phyloP scores from a whole-genome alignment of 495 filamentous ascomycete genomes.

The Aspergillus baeticus region DNA sequence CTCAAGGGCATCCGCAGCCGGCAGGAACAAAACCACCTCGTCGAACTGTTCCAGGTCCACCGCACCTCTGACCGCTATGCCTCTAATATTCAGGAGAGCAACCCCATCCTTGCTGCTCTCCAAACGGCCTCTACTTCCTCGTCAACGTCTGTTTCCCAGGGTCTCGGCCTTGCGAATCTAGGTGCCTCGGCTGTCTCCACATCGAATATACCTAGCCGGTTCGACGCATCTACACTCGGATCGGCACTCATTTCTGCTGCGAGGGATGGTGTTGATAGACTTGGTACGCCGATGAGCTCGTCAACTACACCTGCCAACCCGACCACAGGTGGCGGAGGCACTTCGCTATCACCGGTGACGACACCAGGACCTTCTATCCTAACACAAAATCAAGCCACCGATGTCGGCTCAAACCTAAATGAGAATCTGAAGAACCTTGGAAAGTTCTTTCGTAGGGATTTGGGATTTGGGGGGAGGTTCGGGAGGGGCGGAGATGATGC shows the following conservation, averaged over 20 bases:
- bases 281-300: conserved; percentile 58
- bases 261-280: conserved; percentile 84
- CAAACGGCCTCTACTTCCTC: conserved; percentile 38
- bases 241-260: conserved; percentile 77
- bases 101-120: conserved; percentile 41
- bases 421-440: conserved; percentile 94
- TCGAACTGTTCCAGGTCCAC: conserved; percentile 88
- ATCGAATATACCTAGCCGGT: conserved; percentile 52
- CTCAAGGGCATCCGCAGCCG: conserved; percentile 80
- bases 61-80: conserved; percentile 58
- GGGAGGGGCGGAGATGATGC: conserved; percentile 43
- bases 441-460: conserved; percentile 91
- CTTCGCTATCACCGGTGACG: conserved; percentile 1
- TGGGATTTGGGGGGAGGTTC: conserved; percentile 79
- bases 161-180: conserved; percentile 31
- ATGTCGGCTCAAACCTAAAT: conserved; percentile 64
- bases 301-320: conserved; percentile 23
- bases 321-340: conserved; percentile 1
- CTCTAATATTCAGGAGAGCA: conserved; percentile 40
- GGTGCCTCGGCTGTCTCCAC: conserved; percentile 29
- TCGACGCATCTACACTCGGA: conserved; percentile 75
- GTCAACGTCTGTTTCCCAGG: conserved; percentile 41
- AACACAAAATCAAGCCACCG: conserved; percentile 16
- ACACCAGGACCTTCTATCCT: conserved; percentile 9
- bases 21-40: conserved; percentile 74